These are phyloP conservation scores for Metarhizium robertsii DNA, from an alignment of 2,329 filamentous ascomycete genomes.

Conservation along the genomic window DNA sequence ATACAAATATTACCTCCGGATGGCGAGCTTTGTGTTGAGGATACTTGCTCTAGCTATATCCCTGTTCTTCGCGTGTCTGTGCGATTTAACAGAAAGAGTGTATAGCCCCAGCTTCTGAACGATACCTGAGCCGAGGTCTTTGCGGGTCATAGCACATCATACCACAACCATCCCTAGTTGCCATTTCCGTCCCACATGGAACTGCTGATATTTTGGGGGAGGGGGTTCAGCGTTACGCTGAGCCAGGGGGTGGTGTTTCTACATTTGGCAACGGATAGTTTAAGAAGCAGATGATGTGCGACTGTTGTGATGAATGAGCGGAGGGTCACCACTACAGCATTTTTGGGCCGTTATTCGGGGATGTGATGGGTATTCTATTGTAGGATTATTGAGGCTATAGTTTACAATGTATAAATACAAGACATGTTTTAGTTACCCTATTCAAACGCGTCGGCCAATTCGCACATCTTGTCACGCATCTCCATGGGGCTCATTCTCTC, in stretches of 20 bases:
- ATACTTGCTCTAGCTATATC: neutral
- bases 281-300: no score
- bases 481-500: conserved; percentile 34
- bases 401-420: neutral
- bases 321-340: no score
- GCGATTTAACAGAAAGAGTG: neutral
- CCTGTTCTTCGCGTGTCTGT: neutral
- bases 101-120: neutral
- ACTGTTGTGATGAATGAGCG: no score
- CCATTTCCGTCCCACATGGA: neutral
- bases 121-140: neutral
- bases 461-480: conserved; percentile 34
- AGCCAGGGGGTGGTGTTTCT: neutral
- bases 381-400: neutral
- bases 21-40: neutral
- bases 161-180: neutral
- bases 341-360: no score
- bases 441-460: conserved; percentile 37
- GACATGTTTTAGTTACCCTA: conserved; percentile 17
- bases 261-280: no score
- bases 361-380: neutral
- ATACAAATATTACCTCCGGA: neutral
- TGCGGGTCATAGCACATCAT: neutral
- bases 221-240: no score
- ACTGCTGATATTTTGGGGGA: neutral